Conservation (phyloP, 73 alveolate genomes). For the Paramecium sonneborni region DNA sequence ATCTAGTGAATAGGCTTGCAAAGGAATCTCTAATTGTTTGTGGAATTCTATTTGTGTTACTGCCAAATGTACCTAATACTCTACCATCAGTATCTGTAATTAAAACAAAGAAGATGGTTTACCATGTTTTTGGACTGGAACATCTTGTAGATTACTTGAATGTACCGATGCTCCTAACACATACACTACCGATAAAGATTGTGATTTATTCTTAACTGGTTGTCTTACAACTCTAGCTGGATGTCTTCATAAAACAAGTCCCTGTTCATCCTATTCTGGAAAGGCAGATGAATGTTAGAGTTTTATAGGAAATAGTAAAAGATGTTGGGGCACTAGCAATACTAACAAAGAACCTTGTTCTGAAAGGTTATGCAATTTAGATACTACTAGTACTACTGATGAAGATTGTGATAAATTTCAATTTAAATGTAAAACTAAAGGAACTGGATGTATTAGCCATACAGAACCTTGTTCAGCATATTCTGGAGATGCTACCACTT, state of each 20-base stretch:
- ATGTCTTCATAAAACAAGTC: background rate
- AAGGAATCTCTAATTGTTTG: background rate
- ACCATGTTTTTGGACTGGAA: conserved; percentile 37
- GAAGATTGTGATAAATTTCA: background rate
- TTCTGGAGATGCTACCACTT: background rate
- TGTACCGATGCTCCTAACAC: background rate
- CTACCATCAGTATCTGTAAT: background rate
- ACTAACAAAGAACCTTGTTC: background rate
- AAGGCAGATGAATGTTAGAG: background rate
- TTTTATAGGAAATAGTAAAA: background rate
- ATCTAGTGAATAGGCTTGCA: background rate
- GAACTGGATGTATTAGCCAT: background rate
- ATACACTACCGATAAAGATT: background rate
- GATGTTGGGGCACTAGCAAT: conserved; percentile 2
- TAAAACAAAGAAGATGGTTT: background rate
- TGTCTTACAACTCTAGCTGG: background rate
- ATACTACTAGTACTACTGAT: background rate
- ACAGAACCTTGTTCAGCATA: background rate
- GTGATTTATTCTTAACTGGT: background rate
- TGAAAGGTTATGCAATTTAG: background rate
- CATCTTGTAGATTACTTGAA: background rate
- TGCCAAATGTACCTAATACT: background rate
- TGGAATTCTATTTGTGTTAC: background rate
- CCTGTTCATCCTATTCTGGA: background rate
- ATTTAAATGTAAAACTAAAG: background rate